phyloP scores from a whole-genome alignment of 495 filamentous ascomycete species.

The Cladorrhinum samala region DNA sequence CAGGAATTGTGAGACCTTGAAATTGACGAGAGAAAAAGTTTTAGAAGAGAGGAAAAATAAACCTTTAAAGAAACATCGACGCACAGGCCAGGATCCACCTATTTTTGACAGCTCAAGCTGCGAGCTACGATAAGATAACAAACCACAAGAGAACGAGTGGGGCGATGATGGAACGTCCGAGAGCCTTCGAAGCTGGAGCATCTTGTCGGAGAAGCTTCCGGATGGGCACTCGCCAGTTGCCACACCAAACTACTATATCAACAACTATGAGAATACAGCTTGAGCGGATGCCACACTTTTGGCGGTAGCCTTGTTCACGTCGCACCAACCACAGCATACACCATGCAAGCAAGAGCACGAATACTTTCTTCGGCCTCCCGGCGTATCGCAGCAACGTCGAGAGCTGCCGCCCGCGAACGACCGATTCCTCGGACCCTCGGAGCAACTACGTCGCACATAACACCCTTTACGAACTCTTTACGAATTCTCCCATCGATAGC shows the following conservation, averaged over 20 bases:
- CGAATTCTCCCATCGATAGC: slow-evolving; percentile 22
- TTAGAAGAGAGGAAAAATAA: slow-evolving; percentile 19
- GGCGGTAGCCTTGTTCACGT: not conserved
- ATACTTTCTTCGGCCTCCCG: slow-evolving; percentile 31
- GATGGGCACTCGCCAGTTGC: slow-evolving; percentile 1
- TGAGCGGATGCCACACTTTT: too few relatives aligned
- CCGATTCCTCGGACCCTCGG: slow-evolving; percentile 20
- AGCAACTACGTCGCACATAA: slow-evolving; percentile 8
- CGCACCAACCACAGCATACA: not conserved
- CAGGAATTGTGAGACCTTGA: too few relatives aligned
- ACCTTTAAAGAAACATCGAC: slow-evolving; percentile 19
- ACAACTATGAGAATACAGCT: too few relatives aligned
- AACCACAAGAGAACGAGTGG: not conserved
- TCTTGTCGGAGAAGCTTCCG: not conserved
- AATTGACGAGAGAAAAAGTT: slow-evolving; percentile 14
- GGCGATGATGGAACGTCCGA: slow-evolving; percentile 20
- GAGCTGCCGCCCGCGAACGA: slow-evolving; percentile 21
- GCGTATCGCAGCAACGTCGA: slow-evolving; percentile 29
- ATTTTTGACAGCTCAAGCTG: not conserved
- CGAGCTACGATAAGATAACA: slow-evolving; percentile 26
- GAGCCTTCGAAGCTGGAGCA: slow-evolving; percentile 21
- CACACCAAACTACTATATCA: not conserved
- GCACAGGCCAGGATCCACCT: slow-evolving; percentile 11
- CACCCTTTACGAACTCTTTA: slow-evolving; percentile 8
- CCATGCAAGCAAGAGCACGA: slow-evolving; percentile 36